Conservation (phyloP, 2,329 filamentous ascomycete genomes). For the Celoporthe dispersa region DNA sequence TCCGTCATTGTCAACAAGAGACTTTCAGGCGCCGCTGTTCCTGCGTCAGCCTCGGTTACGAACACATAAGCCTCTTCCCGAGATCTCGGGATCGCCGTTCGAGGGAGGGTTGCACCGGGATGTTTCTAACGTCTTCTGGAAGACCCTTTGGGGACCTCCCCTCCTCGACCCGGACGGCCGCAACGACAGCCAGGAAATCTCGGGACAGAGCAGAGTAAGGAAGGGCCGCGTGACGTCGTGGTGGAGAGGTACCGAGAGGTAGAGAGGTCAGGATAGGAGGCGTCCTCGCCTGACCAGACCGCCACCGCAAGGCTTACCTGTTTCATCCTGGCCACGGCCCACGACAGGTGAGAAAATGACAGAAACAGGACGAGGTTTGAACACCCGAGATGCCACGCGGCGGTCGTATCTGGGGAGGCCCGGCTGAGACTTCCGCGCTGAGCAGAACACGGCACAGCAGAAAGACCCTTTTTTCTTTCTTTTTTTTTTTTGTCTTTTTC, state of each 20-base stretch:
- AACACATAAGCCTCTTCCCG: slow-evolving; percentile 5
- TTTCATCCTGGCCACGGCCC: background rate
- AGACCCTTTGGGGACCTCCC: background rate
- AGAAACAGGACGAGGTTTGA: background rate
- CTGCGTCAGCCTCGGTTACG: slow-evolving; percentile 1
- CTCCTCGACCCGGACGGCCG: background rate
- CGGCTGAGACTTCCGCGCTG: slow-evolving; percentile 15
- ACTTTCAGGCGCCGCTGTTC: background rate
- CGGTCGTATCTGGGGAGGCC: background rate
- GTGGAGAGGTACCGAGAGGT: background rate
- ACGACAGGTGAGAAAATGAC: background rate
- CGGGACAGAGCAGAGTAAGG: background rate
- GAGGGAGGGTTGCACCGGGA: slow-evolving; percentile 3
- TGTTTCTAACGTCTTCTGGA: slow-evolving; percentile 10
- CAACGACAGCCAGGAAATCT: background rate
- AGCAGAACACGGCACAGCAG: background rate
- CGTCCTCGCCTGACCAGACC: background rate
- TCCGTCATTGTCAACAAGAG: background rate
- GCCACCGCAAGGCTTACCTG: slow-evolving; percentile 6
- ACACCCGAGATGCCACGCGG: slow-evolving; percentile 2
- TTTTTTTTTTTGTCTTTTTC: too few species aligned
- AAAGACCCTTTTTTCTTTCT: background rate
- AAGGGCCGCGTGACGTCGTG: background rate
- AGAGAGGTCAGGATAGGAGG: background rate
- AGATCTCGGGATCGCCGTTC: slow-evolving; percentile 5